These are phyloP conservation scores for Ambrosia trifida DNA, from an alignment of 129 eudicot species.

Conservation along the genomic window DNA sequence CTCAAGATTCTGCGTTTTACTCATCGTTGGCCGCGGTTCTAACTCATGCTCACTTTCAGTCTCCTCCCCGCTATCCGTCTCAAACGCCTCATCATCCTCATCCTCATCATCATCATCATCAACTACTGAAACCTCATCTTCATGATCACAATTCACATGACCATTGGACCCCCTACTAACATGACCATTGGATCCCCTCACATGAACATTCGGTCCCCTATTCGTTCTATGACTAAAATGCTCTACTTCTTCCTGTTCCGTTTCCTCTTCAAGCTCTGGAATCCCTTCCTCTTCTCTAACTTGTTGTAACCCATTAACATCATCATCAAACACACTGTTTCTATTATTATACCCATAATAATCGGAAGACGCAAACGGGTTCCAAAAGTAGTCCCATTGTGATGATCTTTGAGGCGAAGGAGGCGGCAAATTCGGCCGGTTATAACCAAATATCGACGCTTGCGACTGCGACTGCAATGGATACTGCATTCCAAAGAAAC, in stretches of 20 bases:
- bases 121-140: constrained; percentile 76
- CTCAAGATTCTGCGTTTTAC: constrained; percentile 49
- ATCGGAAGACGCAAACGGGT: constrained; percentile 86
- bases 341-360: constrained; percentile 73
- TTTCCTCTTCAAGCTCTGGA: constrained; percentile 94
- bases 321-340: constrained; percentile 65
- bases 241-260: constrained; percentile 56
- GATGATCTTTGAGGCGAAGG: constrained; percentile 81
- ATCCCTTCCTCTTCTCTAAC: constrained; percentile 98
- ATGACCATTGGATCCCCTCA: constrained; percentile 23
- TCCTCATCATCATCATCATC: constrained; percentile 51
- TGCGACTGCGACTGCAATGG: constrained; percentile 44
- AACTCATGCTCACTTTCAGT: constrained; percentile 49
- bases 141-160: constrained; percentile 26
- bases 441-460: constrained; percentile 52
- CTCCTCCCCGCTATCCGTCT: constrained; percentile 47
- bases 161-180: constrained; percentile 25
- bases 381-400: constrained; percentile 98
- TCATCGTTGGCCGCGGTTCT: constrained; percentile 33
- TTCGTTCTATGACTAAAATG: constrained; percentile 14
- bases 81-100: constrained; percentile 54
- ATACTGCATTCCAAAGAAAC: constrained; percentile 65
- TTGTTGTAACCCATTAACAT: constrained; percentile 62
- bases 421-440: constrained; percentile 60
- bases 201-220: constrained; percentile 23